A percentile compares a stretch with the other conserved stretches of the same genome.
Conservation (phyloP, 768 basidiomycete species). For the Mycena haematopus region DNA sequence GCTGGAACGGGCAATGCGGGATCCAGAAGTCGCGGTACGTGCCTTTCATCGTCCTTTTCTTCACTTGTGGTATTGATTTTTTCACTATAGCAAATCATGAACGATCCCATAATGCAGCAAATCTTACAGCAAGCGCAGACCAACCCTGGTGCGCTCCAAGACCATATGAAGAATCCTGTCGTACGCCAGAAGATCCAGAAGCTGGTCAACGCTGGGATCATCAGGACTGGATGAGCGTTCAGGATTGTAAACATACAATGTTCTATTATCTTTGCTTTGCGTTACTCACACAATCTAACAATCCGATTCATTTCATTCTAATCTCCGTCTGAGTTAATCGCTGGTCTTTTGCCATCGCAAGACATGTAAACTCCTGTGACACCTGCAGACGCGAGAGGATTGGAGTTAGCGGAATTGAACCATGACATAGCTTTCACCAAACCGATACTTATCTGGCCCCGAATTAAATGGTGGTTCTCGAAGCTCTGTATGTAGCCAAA, state of each 20-base stretch:
- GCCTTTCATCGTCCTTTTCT: slow-evolving; percentile 8
- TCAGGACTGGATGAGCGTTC: slow-evolving; percentile 72
- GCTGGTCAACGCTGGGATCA: slow-evolving; percentile 91
- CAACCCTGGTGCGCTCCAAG: slow-evolving; percentile 87
- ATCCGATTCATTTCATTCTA: not conserved
- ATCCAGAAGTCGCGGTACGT: slow-evolving; percentile 92
- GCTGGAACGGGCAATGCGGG: slow-evolving; percentile 92
- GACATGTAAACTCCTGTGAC: too few species aligned
- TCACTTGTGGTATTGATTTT: slow-evolving; percentile 6
- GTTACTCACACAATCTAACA: slow-evolving; percentile 12
- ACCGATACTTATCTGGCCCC: too few species aligned
- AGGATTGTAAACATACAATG: not conserved
- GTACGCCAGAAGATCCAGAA: slow-evolving; percentile 87
- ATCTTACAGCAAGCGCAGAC: slow-evolving; percentile 94
- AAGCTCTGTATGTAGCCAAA: too few species aligned
- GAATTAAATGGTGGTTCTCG: too few species aligned
- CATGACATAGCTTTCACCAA: too few species aligned
- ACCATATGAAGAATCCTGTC: slow-evolving; percentile 94
- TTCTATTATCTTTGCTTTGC: slow-evolving; percentile 15
- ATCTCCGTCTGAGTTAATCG: not conserved
- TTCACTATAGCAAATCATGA: slow-evolving; percentile 73
- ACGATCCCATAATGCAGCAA: slow-evolving; percentile 90
- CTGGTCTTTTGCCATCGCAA: too few species aligned
- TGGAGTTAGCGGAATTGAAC: too few species aligned
- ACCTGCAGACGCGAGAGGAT: too few species aligned